Evolutionary conservation across 1,284 basidiomycete species (phyloP).

Genomic region (Phellopilus nigrolimitatus): DNA sequence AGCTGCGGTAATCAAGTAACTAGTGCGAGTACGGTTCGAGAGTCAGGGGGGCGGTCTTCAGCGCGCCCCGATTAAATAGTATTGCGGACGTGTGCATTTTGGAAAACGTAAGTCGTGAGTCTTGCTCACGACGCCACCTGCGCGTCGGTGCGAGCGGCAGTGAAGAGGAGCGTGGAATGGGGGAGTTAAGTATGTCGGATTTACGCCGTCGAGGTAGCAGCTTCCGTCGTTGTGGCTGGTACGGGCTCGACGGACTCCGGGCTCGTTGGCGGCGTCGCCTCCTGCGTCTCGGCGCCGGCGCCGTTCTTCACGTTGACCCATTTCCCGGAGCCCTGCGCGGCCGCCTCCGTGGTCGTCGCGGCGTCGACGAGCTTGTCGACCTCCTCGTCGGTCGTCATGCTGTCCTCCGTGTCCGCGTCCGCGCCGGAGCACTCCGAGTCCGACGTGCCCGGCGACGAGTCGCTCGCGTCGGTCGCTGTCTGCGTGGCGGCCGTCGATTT

Average conservation of each 20-base stretch:
- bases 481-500: slow-evolving; percentile 26
- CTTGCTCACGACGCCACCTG: neutral
- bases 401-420: slow-evolving; percentile 70
- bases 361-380: slow-evolving; percentile 37
- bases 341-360: slow-evolving; percentile 24
- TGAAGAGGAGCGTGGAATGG: neutral
- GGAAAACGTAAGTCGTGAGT: neutral
- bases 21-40: slow-evolving; percentile 1
- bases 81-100: no score
- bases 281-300: slow-evolving; percentile 2
- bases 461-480: slow-evolving; percentile 20
- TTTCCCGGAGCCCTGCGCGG: slow-evolving; percentile 46
- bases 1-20: slow-evolving; percentile 9
- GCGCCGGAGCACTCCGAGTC: slow-evolving; percentile 41
- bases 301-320: slow-evolving; percentile 63
- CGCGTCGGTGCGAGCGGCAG: neutral
- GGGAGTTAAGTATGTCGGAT: no score
- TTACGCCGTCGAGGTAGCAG: neutral
- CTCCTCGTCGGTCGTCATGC: slow-evolving; percentile 68
- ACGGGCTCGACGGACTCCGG: neutral
- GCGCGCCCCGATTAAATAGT: slow-evolving; percentile 2
- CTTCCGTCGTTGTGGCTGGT: neutral
- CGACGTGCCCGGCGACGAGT: slow-evolving; percentile 21
- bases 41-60: neutral
- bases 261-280: slow-evolving; percentile 4